Base-by-base conservation (phyloP, 106 monocot genomes). In the Phalaenopsis equestris region DNA sequence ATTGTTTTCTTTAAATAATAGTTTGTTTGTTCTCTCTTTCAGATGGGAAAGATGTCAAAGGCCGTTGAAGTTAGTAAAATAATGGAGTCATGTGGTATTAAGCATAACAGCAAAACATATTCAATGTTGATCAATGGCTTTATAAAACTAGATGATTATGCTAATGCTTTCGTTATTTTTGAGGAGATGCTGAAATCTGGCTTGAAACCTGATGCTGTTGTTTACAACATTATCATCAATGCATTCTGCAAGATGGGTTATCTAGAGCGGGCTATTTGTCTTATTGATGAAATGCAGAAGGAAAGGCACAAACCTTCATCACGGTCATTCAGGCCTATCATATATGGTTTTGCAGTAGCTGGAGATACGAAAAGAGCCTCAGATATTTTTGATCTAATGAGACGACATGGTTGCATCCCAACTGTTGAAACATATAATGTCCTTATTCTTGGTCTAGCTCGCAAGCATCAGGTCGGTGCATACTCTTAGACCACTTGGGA, bases 121-220 rank as follows among this genome's bases (percentile, higher is more conserved):
- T 94, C 98, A 49, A 99, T 99, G 98, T 79, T 99, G 80, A 99
- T 95, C 64, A 94, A 90, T 86, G 98, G 98, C 9, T 99, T 93
- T 82, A 88, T 93, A 77, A 88, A 90, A 42, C 74, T 95, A 56
- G 87, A 90, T 67, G 98, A 99, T 82, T 99, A 87, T 87, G 92
- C 98, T 76, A 99, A 99, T 87, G 92, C 94, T 75, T 99, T 94
- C 56, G 77, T 79, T 42, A 90, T 94, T n/a, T 99, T 94, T 64
- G 93, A 99, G 78, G 90, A 99, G 81, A 95, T 94, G 94, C 42
- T 88, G 45, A 87, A 88, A 73, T 82, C 83, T 58, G 94, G 92
- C 18, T 42, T 91, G 78, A 88, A 89, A 82, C 92, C 94, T 76
- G 94, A 99, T 89, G 87, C 83, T 68, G 88, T 94, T 19, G 77